Percentiles rank a stretch among this genome's conserved stretches.
phyloP scores from a whole-genome alignment of 352 stramenopile genomes.

The Pythium rhizo-oryzae region DNA sequence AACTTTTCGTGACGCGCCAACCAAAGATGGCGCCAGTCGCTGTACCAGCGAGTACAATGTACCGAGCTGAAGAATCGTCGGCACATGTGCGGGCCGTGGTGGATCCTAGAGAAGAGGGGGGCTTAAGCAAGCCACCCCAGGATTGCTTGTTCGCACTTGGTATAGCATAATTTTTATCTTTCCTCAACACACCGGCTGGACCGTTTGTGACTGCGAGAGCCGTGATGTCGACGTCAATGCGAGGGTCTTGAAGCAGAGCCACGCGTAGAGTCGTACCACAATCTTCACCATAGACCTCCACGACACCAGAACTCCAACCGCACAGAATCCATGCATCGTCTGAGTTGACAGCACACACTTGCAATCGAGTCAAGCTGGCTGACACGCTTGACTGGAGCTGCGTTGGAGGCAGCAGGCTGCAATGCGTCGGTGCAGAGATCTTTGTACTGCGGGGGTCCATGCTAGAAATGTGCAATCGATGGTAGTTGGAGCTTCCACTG shows the following conservation, averaged over 20 bases:
- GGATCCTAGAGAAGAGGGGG: not conserved
- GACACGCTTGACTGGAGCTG: not conserved
- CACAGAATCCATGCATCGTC: conserved; percentile 37
- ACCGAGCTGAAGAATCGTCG: not conserved
- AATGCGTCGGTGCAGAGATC: conserved; percentile 22
- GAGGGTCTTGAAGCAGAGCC: conserved; percentile 48
- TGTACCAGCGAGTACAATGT: conserved; percentile 18
- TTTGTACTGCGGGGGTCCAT: conserved; percentile 8
- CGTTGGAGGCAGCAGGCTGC: not conserved
- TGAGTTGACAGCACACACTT: conserved; percentile 1
- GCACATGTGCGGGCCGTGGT: not conserved
- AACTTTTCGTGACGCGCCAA: conserved; percentile 1
- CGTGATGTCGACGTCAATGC: conserved; percentile 44
- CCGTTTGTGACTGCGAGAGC: conserved; percentile 26
- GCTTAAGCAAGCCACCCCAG: conserved; percentile 24
- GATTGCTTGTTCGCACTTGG: not conserved
- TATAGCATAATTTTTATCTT: not conserved
- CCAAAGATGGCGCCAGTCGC: conserved; percentile 20
- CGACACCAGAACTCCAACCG: conserved; percentile 54
- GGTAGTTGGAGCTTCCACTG: conserved; percentile 10
- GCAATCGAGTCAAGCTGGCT: conserved; percentile 9
- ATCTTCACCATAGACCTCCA: conserved; percentile 44
- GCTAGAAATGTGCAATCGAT: conserved; percentile 7
- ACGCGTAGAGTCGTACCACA: conserved; percentile 25
- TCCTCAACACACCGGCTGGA: not conserved